Evolutionary conservation across 129 eudicot species (phyloP).

Genomic region (Centrapalus pauciflorus): DNA sequence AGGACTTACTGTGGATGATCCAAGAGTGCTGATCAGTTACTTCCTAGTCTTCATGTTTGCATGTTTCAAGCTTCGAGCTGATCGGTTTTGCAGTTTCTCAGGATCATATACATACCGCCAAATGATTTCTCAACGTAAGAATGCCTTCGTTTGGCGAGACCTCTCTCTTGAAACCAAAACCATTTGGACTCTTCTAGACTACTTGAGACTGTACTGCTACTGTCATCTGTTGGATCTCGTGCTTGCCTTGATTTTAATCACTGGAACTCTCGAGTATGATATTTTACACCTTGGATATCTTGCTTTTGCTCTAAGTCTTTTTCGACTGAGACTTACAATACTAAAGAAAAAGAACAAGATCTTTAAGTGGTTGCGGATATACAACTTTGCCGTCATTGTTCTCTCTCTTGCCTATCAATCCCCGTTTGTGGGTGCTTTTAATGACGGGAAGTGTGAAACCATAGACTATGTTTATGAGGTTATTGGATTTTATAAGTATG

Average conservation of each 20-base stretch:
- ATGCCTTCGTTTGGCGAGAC: slow-evolving; percentile 93
- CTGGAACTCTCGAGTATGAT: slow-evolving; percentile 96
- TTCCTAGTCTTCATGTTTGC: slow-evolving; percentile 76
- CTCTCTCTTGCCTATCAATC: slow-evolving; percentile 96
- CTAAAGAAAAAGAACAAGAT: slow-evolving; percentile 87
- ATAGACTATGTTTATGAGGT: slow-evolving; percentile 77
- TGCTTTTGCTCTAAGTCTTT: slow-evolving; percentile 81
- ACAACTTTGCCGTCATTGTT: slow-evolving; percentile 88
- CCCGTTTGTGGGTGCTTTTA: slow-evolving; percentile 75
- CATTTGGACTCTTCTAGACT: slow-evolving; percentile 96
- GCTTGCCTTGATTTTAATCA: slow-evolving; percentile 76
- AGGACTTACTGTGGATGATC: slow-evolving; percentile 89
- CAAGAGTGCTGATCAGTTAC: slow-evolving; percentile 85
- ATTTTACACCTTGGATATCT: slow-evolving; percentile 96
- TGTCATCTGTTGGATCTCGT: slow-evolving; percentile 96
- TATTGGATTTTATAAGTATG: slow-evolving; percentile 88
- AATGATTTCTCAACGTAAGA: slow-evolving; percentile 84
- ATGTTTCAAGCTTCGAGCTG: slow-evolving; percentile 94
- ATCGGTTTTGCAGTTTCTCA: slow-evolving; percentile 63
- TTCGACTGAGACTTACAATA: slow-evolving; percentile 80
- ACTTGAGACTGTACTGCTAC: slow-evolving; percentile 91
- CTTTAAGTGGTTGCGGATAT: slow-evolving; percentile 80
- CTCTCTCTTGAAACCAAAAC: slow-evolving; percentile 95
- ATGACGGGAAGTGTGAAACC: slow-evolving; percentile 76
- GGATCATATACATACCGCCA: slow-evolving; percentile 76